A percentile compares a stretch with the other conserved stretches of the same genome.
These are phyloP conservation scores for Ensete ventricosum DNA, from an alignment of 176 grass and related monocot genomes.

Conservation along the genomic window DNA sequence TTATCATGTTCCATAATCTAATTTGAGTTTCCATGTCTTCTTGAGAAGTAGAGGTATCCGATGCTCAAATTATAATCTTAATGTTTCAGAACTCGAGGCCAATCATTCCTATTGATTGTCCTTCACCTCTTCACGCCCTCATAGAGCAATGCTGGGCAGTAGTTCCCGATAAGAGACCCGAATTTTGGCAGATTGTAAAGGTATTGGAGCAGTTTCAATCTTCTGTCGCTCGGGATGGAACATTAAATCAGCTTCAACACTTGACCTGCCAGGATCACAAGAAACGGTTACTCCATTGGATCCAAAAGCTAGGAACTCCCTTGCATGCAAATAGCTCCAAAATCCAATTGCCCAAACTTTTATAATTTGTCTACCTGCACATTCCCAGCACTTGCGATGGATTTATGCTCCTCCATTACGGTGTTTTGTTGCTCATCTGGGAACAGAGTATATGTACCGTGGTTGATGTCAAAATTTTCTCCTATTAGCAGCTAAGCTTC, in stretches of 20 bases:
- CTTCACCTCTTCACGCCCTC: slow-evolving; percentile 38
- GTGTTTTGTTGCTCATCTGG: neutral
- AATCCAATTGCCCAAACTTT: slow-evolving; percentile 36
- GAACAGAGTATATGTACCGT: neutral
- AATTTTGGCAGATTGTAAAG: slow-evolving; percentile 59
- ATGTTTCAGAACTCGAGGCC: slow-evolving; percentile 81
- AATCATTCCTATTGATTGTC: slow-evolving; percentile 47
- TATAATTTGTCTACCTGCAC: slow-evolving; percentile 19
- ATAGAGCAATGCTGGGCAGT: slow-evolving; percentile 83
- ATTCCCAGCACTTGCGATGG: neutral
- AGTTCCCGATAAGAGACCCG: slow-evolving; percentile 61
- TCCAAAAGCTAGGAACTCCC: slow-evolving; percentile 45
- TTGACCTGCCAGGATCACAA: slow-evolving; percentile 55
- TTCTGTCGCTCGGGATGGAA: slow-evolving; percentile 47
- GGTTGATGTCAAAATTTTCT: neutral
- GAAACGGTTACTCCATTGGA: slow-evolving; percentile 48
- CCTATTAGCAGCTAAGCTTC: neutral
- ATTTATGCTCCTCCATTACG: neutral
- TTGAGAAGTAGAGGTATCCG: neutral
- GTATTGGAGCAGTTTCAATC: slow-evolving; percentile 57
- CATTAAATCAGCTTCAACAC: slow-evolving; percentile 39
- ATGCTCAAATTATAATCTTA: neutral
- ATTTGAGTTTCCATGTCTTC: neutral
- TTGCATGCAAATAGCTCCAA: slow-evolving; percentile 33
- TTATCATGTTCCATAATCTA: neutral